Evolutionary conservation across 768 basidiomycete genomes (phyloP).

Genomic region (Hygrophorus russula): DNA sequence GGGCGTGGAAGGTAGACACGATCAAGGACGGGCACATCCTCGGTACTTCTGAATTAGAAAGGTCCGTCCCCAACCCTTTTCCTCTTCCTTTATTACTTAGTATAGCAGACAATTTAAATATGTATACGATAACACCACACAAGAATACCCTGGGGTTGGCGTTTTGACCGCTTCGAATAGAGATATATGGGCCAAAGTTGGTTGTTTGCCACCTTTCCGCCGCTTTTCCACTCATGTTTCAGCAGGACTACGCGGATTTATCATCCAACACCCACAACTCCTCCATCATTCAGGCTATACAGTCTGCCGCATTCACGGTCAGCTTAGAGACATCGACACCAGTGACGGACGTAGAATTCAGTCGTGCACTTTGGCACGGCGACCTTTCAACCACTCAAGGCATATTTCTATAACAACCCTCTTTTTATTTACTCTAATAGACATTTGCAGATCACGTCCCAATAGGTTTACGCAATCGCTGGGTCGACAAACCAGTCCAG

Average conservation of each 20-base stretch:
- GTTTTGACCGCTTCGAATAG: slow-evolving; percentile 70
- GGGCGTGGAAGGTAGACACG: slow-evolving; percentile 72
- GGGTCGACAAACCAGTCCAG: slow-evolving; percentile 87
- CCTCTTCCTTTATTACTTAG: background rate
- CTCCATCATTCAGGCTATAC: slow-evolving; percentile 55
- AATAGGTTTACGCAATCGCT: slow-evolving; percentile 60
- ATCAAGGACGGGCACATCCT: slow-evolving; percentile 43
- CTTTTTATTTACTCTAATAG: no score
- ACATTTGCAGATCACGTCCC: slow-evolving; percentile 23
- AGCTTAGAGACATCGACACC: slow-evolving; percentile 61
- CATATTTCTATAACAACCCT: slow-evolving; percentile 10
- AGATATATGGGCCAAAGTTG: slow-evolving; percentile 82
- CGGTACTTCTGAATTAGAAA: slow-evolving; percentile 53
- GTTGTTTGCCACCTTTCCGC: background rate
- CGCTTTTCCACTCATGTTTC: background rate
- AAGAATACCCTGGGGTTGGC: slow-evolving; percentile 65
- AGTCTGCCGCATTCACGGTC: slow-evolving; percentile 79
- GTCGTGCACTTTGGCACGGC: slow-evolving; percentile 77
- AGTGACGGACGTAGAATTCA: slow-evolving; percentile 40
- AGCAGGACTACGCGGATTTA: slow-evolving; percentile 55
- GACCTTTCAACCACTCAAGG: slow-evolving; percentile 18
- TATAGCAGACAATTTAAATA: slow-evolving; percentile 54
- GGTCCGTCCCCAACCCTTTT: slow-evolving; percentile 25
- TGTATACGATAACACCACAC: slow-evolving; percentile 53
- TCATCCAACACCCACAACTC: slow-evolving; percentile 50